Base-by-base conservation (phyloP, 768 basidiomycete species). In the Lactifluus piperatus region DNA sequence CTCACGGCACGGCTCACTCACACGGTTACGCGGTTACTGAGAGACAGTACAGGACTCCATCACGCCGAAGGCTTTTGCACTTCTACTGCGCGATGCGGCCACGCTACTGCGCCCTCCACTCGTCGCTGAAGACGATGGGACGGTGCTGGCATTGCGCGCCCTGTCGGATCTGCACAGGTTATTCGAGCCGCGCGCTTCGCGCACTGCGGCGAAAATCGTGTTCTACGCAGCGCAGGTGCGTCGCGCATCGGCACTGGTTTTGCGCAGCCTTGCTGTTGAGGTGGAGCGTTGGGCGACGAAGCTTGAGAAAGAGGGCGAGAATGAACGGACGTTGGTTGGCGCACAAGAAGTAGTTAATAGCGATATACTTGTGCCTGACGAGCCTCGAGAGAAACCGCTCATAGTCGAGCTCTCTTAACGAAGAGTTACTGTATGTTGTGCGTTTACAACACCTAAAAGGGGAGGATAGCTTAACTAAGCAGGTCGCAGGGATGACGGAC, bases 181-280 rank as follows among this genome's bases (percentile, higher is more conserved):
- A 30, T 83, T 80, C 68, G 54, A 54, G 16, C 59, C 8, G 50
- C 11, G 32, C 30, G 26, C 48, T 8, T 22, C 60, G 13, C 79
- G 79, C 64, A 69, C 81, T 50, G 68, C 74, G 9, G 81, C 81
- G 64, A 91, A 89, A 71, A 64, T 90, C 26, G 69, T 75, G 14
- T 91, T 85, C 71, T 91, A 91, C 62, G 81, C 81, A 5, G 85
- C 84, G 7, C 80, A 85, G 64, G 68, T 83, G 5, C 27, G 20
- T 26, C 57, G 46, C 14, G 50, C 30, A 16, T 27, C 57, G 2
- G 29, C 57, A 18, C 29, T 26, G 7, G 3, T 59, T 9, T 49
- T 59, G 39, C 54, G 60, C 5, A 22, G 16, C 8, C 36, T 61
- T 20, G 36, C 27, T 2, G 59, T 44, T 0, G 54, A 60, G 32